Evolutionary conservation across 139 green algal genomes (phyloP), one percentile per base, ranked within the genome.

Genomic region (Trebouxia sp.): DNA sequence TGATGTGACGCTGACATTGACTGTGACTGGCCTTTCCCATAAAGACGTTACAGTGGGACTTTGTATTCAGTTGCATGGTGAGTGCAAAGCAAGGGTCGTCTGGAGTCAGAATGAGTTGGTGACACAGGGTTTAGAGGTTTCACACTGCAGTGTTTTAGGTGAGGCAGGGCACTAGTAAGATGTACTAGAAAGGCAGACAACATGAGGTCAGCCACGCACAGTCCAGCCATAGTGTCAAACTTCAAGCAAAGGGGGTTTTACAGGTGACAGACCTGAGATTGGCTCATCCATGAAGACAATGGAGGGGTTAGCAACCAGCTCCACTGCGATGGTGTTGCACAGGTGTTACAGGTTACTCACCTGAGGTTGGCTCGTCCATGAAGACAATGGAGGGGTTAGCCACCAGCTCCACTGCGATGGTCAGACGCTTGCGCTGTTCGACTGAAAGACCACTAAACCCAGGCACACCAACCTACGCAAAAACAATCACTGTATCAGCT

Each of bases 401-500:
- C 0, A 94, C 95, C 39, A 98, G 88, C 91, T 98, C 95, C 41
- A 98, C 92, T 0, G 87, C 95, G 53, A 98, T 98, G 77, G 91
- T 97, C 24, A 98, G 87, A 0, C 93, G 86, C 89, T 98, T 98
- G 75, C 95, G 85, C 85, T 96, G 93, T 90, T 98, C 95, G 26
- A 91, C 81, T 32, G 65, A 87, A 48, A 97, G 86, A 0, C 93
- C 93, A 37, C 80, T 80, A 12, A 81, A 75, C 14, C 89, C 89
- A 0, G 87, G 84, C 65, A 85, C 42, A 22, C 89, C 89, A 26
- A 93, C 84, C 48, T 89, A 77, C 14, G 75, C 15, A 15, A 12
- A 72, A 8, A 45, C 32, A 42, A 4, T n/a, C 10, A 9, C 14
- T 28, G 26, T 28, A 4, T 42, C 12, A 42, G 15, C n/a, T n/a